phyloP scores from a whole-genome alignment of 2,329 filamentous ascomycete genomes.

The Fusarium bulbicola region DNA sequence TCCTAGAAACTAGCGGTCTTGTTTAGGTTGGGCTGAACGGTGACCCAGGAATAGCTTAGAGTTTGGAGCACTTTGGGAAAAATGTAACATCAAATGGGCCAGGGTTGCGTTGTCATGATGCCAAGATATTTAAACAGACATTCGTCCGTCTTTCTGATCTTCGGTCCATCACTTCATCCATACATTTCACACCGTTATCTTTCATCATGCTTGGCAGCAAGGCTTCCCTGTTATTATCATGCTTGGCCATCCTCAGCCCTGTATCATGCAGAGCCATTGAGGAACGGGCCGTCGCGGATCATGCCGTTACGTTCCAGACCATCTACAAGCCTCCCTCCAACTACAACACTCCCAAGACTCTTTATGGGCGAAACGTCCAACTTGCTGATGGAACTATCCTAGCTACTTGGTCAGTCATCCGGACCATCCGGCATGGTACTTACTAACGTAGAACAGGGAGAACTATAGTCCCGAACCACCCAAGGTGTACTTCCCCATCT shows the following conservation, averaged over 20 bases:
- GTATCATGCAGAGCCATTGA: not conserved
- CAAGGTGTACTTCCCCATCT: slow-evolving; percentile 62
- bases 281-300: slow-evolving; percentile 1
- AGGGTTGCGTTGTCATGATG: not conserved
- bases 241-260: not conserved
- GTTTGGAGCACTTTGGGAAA: not conserved
- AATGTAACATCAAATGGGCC: not conserved
- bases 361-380: not conserved
- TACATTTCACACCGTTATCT: not conserved
- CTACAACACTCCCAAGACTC: not conserved
- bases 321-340: not conserved
- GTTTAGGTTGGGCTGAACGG: not conserved
- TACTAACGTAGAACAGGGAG: slow-evolving; percentile 51
- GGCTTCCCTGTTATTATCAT: slow-evolving; percentile 3
- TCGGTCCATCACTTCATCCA: not conserved
- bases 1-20: rapidly evolving
- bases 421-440: rapidly evolving
- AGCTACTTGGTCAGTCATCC: not conserved
- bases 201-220: slow-evolving; percentile 15
- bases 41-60: not conserved
- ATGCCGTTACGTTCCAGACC: slow-evolving; percentile 1
- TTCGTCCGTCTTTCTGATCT: not conserved
- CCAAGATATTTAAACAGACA: not conserved
- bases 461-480: slow-evolving; percentile 65
- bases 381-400: slow-evolving; percentile 6